These are phyloP conservation scores for Aspergillus jensenii DNA, from an alignment of 2,329 filamentous ascomycete genomes.

Conservation along the genomic window DNA sequence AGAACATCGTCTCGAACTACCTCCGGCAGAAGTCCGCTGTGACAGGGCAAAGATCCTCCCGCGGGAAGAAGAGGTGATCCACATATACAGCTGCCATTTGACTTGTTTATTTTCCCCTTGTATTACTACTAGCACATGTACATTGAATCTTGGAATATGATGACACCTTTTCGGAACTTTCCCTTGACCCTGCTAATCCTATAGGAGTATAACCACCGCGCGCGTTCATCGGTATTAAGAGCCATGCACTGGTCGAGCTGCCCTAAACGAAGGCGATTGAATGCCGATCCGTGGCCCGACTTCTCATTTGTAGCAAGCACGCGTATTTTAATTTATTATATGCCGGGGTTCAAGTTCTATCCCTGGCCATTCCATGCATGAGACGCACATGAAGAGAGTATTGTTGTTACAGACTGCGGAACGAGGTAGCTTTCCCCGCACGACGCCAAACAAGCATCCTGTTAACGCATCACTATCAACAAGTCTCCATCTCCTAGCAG, in stretches of 20 bases:
- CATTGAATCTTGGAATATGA: constrained; percentile 18
- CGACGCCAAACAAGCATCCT: not conserved
- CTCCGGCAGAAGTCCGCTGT: constrained; percentile 53
- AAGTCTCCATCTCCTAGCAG: not conserved
- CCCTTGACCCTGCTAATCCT: constrained; percentile 9
- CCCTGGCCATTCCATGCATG: not conserved
- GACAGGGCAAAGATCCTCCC: constrained; percentile 25
- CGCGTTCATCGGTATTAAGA: not conserved
- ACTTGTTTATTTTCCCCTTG: constrained; percentile 23
- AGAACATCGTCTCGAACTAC: constrained; percentile 72
- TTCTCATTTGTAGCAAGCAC: not conserved
- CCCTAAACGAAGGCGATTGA: not conserved
- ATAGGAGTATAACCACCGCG: not conserved
- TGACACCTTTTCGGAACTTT: constrained; percentile 11
- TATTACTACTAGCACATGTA: constrained; percentile 32
- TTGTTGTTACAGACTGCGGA: not conserved
- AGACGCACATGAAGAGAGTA: not conserved
- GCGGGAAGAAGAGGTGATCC: constrained; percentile 23
- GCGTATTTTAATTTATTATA: not conserved
- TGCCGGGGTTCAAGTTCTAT: not conserved
- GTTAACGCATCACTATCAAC: not conserved
- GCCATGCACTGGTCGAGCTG: not conserved
- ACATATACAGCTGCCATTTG: not conserved
- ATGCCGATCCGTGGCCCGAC: not conserved
- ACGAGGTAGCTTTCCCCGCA: constrained; percentile 5